These are phyloP conservation scores for Aspergillus puulaauensis DNA, from an alignment of 2,329 filamentous ascomycete species.

Conservation along the genomic window DNA sequence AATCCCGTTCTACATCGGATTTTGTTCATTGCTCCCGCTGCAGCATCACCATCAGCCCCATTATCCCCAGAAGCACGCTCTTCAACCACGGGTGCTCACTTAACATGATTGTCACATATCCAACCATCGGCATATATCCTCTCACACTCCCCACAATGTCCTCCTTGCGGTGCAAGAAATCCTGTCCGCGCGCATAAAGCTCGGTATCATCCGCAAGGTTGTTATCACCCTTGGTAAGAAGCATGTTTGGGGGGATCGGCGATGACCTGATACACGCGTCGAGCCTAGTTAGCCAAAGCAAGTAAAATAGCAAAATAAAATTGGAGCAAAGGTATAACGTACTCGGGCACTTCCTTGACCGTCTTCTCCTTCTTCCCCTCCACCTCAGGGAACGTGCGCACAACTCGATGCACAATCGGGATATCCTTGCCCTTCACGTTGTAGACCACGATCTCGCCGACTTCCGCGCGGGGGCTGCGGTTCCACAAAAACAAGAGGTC, in stretches of 20 bases:
- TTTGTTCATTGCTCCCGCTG: conserved; percentile 70
- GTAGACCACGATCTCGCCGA: conserved; percentile 74
- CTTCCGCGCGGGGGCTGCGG: conserved; percentile 58
- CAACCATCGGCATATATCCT: conserved; percentile 89
- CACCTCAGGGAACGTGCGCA: conserved; percentile 63
- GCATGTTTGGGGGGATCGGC: conserved; percentile 45
- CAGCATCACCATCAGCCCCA: conserved; percentile 90
- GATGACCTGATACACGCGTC: conserved; percentile 20
- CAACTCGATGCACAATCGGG: conserved; percentile 91
- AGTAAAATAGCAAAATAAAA: neutral
- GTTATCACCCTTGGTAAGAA: conserved; percentile 97
- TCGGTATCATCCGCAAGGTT: conserved; percentile 92
- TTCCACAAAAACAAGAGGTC: conserved; percentile 67
- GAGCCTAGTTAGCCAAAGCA: neutral
- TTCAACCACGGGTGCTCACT: conserved; percentile 97
- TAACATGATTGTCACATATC: conserved; percentile 93
- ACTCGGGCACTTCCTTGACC: conserved; percentile 34
- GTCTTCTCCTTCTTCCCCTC: conserved; percentile 37
- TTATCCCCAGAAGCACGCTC: conserved; percentile 88
- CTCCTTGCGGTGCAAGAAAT: conserved; percentile 74
- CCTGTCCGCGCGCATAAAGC: conserved; percentile 80
- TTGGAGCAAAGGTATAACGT: conserved; percentile 6
- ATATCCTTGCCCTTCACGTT: conserved; percentile 94
- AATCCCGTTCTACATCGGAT: neutral
- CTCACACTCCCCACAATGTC: conserved; percentile 94